phyloP scores from a whole-genome alignment of 2,329 filamentous ascomycete species.

The Clathrospora elynae region DNA sequence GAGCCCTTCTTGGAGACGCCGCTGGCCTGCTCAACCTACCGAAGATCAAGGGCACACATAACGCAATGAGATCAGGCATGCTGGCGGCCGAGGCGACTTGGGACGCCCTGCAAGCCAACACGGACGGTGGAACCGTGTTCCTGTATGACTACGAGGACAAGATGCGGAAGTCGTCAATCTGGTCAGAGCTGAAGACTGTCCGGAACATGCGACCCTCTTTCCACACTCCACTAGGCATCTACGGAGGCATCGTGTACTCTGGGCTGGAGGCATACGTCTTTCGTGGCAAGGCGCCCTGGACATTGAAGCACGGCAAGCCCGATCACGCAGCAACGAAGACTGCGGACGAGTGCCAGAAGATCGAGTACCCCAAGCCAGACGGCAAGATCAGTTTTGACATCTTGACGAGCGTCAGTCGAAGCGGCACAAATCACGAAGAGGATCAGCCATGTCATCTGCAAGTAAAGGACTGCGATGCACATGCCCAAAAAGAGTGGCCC shows the following conservation, averaged over 20 bases:
- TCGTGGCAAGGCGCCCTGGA: constrained; percentile 88
- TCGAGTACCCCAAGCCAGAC: constrained; percentile 96
- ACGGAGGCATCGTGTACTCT: constrained; percentile 89
- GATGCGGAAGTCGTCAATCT: constrained; percentile 83
- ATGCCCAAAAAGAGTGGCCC: constrained; percentile 82
- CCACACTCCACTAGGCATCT: constrained; percentile 82
- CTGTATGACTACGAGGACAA: constrained; percentile 92
- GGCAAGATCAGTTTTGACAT: constrained; percentile 96
- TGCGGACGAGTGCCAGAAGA: constrained; percentile 81
- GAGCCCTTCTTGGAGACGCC: constrained; percentile 92
- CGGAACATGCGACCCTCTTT: constrained; percentile 98
- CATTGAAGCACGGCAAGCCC: constrained; percentile 78
- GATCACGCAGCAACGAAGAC: constrained; percentile 80
- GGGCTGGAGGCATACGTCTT: constrained; percentile 88
- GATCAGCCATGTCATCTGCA: constrained; percentile 96
- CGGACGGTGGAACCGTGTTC: constrained; percentile 75
- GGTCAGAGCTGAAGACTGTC: constrained; percentile 92
- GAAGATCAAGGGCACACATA: constrained; percentile 98
- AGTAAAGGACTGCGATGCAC: constrained; percentile 92
- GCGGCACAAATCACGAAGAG: constrained; percentile 97
- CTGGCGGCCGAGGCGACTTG: constrained; percentile 90
- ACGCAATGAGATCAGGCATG: constrained; percentile 97
- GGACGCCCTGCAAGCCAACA: constrained; percentile 66
- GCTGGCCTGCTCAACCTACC: constrained; percentile 97
- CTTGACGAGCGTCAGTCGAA: constrained; percentile 89